phyloP scores from a whole-genome alignment of 768 basidiomycete species.

The Crassisporium funariophilum region DNA sequence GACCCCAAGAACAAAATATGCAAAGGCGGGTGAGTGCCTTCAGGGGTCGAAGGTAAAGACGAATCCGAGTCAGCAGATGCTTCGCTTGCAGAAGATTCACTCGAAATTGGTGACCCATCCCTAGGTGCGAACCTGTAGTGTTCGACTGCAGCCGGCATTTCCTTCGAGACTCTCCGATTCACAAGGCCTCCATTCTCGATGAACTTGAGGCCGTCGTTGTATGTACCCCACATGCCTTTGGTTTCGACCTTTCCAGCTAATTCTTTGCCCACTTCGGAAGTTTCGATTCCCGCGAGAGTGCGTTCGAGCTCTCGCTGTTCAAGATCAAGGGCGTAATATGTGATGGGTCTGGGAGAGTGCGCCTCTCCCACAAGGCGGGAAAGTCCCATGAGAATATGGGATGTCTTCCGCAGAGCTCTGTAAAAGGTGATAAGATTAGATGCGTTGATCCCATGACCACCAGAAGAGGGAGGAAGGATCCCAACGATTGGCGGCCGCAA shows the following conservation, averaged over 20 bases:
- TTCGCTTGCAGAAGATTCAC: conserved; percentile 26
- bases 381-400: conserved; percentile 75
- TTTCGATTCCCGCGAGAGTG: conserved; percentile 67
- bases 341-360: conserved; percentile 52
- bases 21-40: conserved; percentile 48
- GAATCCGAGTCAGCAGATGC: conserved; percentile 21
- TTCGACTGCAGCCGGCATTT: conserved; percentile 10
- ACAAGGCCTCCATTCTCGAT: conserved; percentile 65
- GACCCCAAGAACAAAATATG: conserved; percentile 93
- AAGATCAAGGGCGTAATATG: conserved; percentile 92
- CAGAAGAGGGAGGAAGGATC: conserved; percentile 9
- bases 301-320: conserved; percentile 85
- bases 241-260: conserved; percentile 74
- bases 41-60: conserved; percentile 50
- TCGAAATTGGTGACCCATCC: conserved; percentile 44
- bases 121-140: conserved; percentile 15
- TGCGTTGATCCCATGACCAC: conserved; percentile 1
- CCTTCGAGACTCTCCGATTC: conserved; percentile 13
- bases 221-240: conserved; percentile 90
- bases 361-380: conserved; percentile 50
- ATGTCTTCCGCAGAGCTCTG: conserved; percentile 88
- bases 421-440: conserved; percentile 10
- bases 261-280: conserved; percentile 60
- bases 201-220: conserved; percentile 85
- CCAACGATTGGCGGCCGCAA: conserved; percentile 7